A percentile compares a stretch with the other conserved stretches of the same genome.
Evolutionary conservation across 352 stramenopile genomes (phyloP).

Genomic region (Globisporangium splendens): DNA sequence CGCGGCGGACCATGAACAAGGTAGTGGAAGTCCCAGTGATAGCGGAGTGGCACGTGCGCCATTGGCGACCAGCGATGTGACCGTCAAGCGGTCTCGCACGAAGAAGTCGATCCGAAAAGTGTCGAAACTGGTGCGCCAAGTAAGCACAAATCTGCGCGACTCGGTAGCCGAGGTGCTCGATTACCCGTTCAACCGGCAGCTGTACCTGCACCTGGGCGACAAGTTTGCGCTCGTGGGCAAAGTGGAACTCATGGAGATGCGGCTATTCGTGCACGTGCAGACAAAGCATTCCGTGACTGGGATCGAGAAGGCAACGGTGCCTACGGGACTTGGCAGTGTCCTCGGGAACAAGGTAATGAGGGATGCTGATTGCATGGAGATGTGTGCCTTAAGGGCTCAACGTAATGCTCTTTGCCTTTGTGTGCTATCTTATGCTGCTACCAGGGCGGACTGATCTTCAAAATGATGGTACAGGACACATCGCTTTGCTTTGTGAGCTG

Average conservation of each 20-base stretch:
- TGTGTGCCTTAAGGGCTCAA: background rate
- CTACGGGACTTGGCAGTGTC: conserved; percentile 74
- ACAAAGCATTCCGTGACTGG: conserved; percentile 48
- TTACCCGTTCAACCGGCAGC: conserved; percentile 64
- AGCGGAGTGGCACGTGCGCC: no score
- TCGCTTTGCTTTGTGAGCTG: conserved; percentile 86
- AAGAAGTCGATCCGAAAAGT: conserved; percentile 75
- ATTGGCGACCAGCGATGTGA: conserved; percentile 31
- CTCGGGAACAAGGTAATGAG: conserved; percentile 77
- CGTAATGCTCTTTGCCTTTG: background rate
- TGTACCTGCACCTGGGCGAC: conserved; percentile 58
- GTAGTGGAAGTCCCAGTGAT: no score
- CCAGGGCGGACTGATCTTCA: conserved; percentile 76
- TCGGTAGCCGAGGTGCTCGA: conserved; percentile 54
- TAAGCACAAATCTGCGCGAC: conserved; percentile 65
- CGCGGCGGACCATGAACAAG: no score
- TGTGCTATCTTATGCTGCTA: background rate
- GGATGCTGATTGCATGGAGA: background rate
- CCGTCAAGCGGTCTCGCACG: conserved; percentile 56
- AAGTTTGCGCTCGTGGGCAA: conserved; percentile 57
- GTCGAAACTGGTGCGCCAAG: conserved; percentile 51
- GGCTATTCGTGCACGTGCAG: conserved; percentile 71
- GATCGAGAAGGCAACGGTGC: conserved; percentile 67
- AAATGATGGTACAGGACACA: conserved; percentile 70
- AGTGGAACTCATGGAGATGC: conserved; percentile 82